A percentile compares a stretch with the other conserved stretches of the same genome.
These are phyloP conservation scores for Gonium pectorale DNA, from an alignment of 139 green algal species.

Conservation along the genomic window DNA sequence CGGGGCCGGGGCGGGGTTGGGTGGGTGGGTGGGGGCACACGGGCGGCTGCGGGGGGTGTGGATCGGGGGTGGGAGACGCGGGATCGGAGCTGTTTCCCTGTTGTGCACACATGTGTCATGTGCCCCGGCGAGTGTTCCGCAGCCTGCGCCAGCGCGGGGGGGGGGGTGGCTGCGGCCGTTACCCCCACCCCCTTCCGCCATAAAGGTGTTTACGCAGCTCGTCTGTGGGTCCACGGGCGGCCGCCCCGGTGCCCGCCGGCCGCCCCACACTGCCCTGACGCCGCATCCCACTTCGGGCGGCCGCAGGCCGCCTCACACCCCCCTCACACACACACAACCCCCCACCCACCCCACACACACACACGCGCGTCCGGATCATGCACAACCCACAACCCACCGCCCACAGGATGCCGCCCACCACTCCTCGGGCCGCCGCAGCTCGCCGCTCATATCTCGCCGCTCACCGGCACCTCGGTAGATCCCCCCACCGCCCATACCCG, in stretches of 20 bases:
- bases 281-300: too few species aligned
- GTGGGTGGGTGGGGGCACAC: not conserved
- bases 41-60: not conserved
- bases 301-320: too few species aligned
- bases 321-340: too few species aligned
- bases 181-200: not conserved
- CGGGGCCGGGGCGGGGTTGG: not conserved
- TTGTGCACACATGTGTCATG: not conserved
- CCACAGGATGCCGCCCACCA: not conserved
- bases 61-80: not conserved
- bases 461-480: too few species aligned
- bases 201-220: too few species aligned
- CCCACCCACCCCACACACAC: too few species aligned
- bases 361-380: too few species aligned
- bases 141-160: not conserved
- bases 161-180: not conserved
- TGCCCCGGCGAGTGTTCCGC: not conserved
- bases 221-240: too few species aligned
- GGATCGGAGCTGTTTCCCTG: not conserved
- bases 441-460: too few species aligned
- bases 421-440: not conserved
- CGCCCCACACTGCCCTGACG: too few species aligned
- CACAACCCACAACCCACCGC: too few species aligned
- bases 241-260: too few species aligned
- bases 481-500: not conserved